Evolutionary conservation across 108 stramenopile genomes (phyloP), one percentile per base, ranked within the genome.

Genomic region (Pseudonitzschia delicatissima): DNA sequence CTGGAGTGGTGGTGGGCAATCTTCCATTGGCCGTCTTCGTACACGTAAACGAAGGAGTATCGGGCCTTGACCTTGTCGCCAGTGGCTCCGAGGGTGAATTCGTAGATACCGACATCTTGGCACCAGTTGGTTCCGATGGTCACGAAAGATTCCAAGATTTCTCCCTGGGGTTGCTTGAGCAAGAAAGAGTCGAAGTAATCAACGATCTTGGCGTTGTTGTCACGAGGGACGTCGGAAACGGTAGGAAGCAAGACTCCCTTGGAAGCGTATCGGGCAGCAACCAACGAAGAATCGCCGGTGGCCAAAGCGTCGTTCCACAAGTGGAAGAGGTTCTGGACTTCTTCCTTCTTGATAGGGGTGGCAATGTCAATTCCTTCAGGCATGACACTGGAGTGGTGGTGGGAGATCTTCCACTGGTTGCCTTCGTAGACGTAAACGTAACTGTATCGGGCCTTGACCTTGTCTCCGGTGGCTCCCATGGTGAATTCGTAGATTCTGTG

Each of bases 11-110:
- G 87, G 51, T 87, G 87, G 20, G 68, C 48, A 52, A 87, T 87
- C 79, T 84, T 84, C 86, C 86, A 87, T 29, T 85, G 67, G n/a
- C 74, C 78, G 37, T 83, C 77, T 71, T 88, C 87, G 62, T 75
- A 78, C 11, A 77, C 77, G 64, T 85, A 85, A 44, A 84, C 58
- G 57, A 85, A 87, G 35, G 79, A 67, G 68, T 82, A 88, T 39
- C 82, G 77, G 34, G 77, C 82, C 52, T 74, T 69, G 45, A 83
- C 76, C 45, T 58, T 60, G 17, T 40, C 36, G 28, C 49, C 50
- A 29, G 45, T 34, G 32, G 65, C 76, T 3, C 72, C 72, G 9
- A 78, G 20, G 18, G 66, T 68, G 55, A 78, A 69, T 29, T 69
- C 67, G 51, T 70, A 77, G 25, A 77, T 52, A 39, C 76, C 76